phyloP scores from a whole-genome alignment of 2,329 filamentous ascomycete species.

The Aspergillus tamarii region DNA sequence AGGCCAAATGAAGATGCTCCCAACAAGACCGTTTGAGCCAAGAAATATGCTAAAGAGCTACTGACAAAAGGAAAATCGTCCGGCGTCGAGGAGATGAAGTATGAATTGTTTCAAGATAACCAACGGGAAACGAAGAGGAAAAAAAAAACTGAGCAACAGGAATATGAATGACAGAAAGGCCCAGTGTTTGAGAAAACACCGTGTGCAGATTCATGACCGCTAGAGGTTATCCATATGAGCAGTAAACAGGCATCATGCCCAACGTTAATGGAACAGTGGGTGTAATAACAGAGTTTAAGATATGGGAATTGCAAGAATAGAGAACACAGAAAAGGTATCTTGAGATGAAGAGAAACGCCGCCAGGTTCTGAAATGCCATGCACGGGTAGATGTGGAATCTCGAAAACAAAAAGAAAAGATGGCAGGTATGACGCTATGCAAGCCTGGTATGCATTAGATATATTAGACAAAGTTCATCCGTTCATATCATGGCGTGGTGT shows the following conservation, averaged over 20 bases:
- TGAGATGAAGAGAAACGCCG: slow-evolving; percentile 40
- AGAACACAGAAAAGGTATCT: slow-evolving; percentile 44
- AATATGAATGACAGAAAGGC: neutral
- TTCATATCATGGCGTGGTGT: slow-evolving; percentile 44
- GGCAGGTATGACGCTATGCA: slow-evolving; percentile 42
- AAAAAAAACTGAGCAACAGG: slow-evolving; percentile 2
- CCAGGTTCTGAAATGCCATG: slow-evolving; percentile 43
- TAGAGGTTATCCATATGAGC: slow-evolving; percentile 23
- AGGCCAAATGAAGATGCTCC: slow-evolving; percentile 25
- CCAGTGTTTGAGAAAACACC: slow-evolving; percentile 7
- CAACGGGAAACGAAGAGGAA: slow-evolving; percentile 3
- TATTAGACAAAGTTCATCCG: slow-evolving; percentile 32
- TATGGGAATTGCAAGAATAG: slow-evolving; percentile 18
- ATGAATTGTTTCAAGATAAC: neutral
- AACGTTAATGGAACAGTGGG: slow-evolving; percentile 21
- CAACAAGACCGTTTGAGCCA: slow-evolving; percentile 20
- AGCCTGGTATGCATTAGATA: slow-evolving; percentile 38
- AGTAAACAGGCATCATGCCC: slow-evolving; percentile 19
- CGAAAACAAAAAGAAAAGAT: slow-evolving; percentile 31
- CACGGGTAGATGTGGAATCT: slow-evolving; percentile 33
- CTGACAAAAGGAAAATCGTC: slow-evolving; percentile 41
- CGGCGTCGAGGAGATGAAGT: slow-evolving; percentile 19
- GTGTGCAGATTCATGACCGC: slow-evolving; percentile 28
- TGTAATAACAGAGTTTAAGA: slow-evolving; percentile 4
- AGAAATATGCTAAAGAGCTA: slow-evolving; percentile 30